A percentile compares a stretch with the other conserved stretches of the same genome.
Conservation (phyloP, 768 basidiomycete species). For the Daedaleopsis sinensis region DNA sequence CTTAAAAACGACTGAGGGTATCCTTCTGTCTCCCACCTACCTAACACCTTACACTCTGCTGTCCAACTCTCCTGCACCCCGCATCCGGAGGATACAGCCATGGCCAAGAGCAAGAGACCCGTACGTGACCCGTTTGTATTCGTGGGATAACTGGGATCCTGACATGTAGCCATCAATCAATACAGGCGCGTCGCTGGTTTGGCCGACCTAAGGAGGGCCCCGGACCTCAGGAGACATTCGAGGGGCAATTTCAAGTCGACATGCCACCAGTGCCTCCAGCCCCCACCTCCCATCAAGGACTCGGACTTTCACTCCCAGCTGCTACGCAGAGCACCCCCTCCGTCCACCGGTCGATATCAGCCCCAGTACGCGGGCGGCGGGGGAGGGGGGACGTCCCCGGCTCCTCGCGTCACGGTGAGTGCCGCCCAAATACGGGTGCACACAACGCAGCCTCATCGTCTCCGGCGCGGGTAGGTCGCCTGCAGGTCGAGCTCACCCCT, state of each 20-base stretch:
- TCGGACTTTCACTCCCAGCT: not conserved
- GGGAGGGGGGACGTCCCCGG: not conserved
- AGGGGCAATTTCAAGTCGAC: conserved; percentile 8
- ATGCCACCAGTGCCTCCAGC: not conserved
- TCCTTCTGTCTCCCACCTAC: not conserved
- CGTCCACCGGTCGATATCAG: not conserved
- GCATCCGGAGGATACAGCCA: not conserved
- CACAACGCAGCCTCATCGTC: not conserved
- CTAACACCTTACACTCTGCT: not conserved
- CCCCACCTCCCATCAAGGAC: not conserved
- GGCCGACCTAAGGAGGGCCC: conserved; percentile 11
- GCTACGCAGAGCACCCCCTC: not conserved
- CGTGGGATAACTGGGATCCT: not conserved
- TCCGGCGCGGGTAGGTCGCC: not conserved
- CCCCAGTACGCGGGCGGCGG: not conserved
- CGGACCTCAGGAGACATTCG: conserved; percentile 14
- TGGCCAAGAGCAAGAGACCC: conserved; percentile 13
- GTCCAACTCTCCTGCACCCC: not conserved
- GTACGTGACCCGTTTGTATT: not conserved
- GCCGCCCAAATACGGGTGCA: not conserved
- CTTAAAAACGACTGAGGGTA: not conserved
- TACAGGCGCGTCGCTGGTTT: conserved; percentile 17
- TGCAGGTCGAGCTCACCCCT: not conserved
- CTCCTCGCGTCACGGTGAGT: not conserved
- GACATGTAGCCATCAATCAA: not conserved